Evolutionary conservation across 2,329 filamentous ascomycete genomes (phyloP), one percentile per base, ranked within the genome.

Genomic region (Fusarium fujikuroi): DNA sequence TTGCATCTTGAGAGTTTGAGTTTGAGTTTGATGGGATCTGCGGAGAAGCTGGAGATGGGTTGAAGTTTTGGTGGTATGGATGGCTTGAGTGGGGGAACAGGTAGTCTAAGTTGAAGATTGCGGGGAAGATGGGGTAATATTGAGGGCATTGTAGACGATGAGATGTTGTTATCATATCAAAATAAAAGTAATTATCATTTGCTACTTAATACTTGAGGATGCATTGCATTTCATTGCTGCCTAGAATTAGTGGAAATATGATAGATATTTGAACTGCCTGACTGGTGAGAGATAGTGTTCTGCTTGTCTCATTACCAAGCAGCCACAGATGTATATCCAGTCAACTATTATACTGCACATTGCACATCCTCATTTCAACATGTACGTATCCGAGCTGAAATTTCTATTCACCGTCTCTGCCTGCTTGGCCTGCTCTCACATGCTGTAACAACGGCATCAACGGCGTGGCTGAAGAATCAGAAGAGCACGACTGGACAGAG

Each of bases 71-170:
- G 28, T 30, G 57, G 36, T 44, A 63, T 62, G 28, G 42, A 63
- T 70, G 52, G 54, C 53, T 62, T 47, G 75, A 66, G 75, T 62
- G 75, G 75, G 75, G 75, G 59, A 66, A 67, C 58, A 71, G 72
- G 72, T 73, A 66, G 66, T 65, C 57, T 54, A 54, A 42, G 47
- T 28, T 47, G 28, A 39, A 34, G 69, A 64, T 40, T 77, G 75
- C 63, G 75, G 75, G 75, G 75, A 72, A 66, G 60, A 74, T 72
- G 68, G 70, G 75, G 68, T 68, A 72, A 70, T 42, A 23, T 16
- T 44, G 39, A 36, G 30, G 40, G 14, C 46, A 28, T 39, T 39
- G 36, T 18, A n/a, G 34, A 25, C 40, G 46, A 52, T 46, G n/a
- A 25, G 30, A 64, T 30, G 43, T 19, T 53, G 32, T 66, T 53